These are phyloP conservation scores for Globisporangium canariense DNA, from an alignment of 352 stramenopile species.

Conservation along the genomic window DNA sequence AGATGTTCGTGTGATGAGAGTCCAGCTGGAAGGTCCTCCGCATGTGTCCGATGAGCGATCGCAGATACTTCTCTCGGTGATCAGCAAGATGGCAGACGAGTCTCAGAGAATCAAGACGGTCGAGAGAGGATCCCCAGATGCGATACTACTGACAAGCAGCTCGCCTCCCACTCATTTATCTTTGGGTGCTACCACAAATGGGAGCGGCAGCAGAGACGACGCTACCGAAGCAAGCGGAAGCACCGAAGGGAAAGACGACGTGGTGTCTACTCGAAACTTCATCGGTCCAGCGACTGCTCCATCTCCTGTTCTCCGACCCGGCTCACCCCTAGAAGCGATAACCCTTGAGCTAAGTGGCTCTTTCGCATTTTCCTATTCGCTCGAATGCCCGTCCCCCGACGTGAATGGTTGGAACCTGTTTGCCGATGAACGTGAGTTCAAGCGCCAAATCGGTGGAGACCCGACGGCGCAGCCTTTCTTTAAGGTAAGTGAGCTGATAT, in stretches of 20 bases:
- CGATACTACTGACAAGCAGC: neutral
- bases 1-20: slow-evolving; percentile 64
- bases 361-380: slow-evolving; percentile 69
- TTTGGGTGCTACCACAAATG: neutral
- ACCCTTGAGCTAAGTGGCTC: slow-evolving; percentile 50
- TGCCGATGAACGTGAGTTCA: slow-evolving; percentile 71
- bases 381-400: slow-evolving; percentile 35
- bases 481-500: slow-evolving; percentile 33
- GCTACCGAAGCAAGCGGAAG: slow-evolving; percentile 4
- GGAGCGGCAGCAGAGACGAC: slow-evolving; percentile 3
- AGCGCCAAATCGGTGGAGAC: slow-evolving; percentile 69
- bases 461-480: slow-evolving; percentile 59
- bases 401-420: slow-evolving; percentile 78
- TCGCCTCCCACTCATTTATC: slow-evolving; percentile 10
- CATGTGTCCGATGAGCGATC: slow-evolving; percentile 50
- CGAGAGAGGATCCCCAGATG: slow-evolving; percentile 6
- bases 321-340: slow-evolving; percentile 22
- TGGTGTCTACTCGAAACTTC: neutral
- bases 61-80: slow-evolving; percentile 42
- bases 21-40: slow-evolving; percentile 55
- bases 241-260: slow-evolving; percentile 1
- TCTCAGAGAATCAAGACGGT: slow-evolving; percentile 53
- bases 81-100: slow-evolving; percentile 53
- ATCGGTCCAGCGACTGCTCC: slow-evolving; percentile 27
- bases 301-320: slow-evolving; percentile 41